Evolutionary conservation across 352 stramenopile species (phyloP), one percentile per base, ranked within the genome.

Genomic region (Globisporangium megalacanthum): DNA sequence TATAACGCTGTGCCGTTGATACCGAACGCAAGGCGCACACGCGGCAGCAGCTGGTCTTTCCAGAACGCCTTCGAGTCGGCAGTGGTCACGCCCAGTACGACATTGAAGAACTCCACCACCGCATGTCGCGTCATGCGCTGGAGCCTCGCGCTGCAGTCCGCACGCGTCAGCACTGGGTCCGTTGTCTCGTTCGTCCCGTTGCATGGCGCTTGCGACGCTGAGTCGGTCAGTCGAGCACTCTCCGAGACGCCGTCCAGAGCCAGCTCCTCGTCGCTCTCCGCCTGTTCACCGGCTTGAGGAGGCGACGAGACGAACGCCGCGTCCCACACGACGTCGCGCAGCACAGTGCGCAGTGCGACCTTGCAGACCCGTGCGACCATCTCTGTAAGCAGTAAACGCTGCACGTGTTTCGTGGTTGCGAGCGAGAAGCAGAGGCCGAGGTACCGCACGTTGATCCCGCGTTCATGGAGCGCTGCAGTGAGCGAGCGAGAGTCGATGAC

Each of bases 351-450:
- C 0, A 88, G 49, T n/a, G 84, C 72, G 11, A 70, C 55, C 58
- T 92, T 89, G 63, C 72, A 78, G 0, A 73, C 72, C 17, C 81
- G 70, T 25, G 75, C 79, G 13, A 92, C 39, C 72, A 89, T 88
- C 42, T 89, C 79, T 0, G 61, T 63, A 6, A 88, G 51, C 25
- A 92, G 70, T 2, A 75, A 47, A 17, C 67, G 67, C 25, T 69
- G 75, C 29, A 72, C 57, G 53, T 89, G 71, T n/a, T 75, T 71
- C 4, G 68, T 25, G 6, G 58, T 79, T 10, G 73, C 65, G 9
- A 76, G 35, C 10, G 83, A 70, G 53, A 72, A 92, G 55, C 80
- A 86, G 11, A 65, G 68, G 3, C 79, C 77, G 8, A 92, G 56
- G 19, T 83, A 83, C 2, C 73, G 63, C 9, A 74, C 56, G 49